phyloP scores from a whole-genome alignment of 2,329 filamentous ascomycete genomes.

The Emmonsiellopsis sp. region DNA sequence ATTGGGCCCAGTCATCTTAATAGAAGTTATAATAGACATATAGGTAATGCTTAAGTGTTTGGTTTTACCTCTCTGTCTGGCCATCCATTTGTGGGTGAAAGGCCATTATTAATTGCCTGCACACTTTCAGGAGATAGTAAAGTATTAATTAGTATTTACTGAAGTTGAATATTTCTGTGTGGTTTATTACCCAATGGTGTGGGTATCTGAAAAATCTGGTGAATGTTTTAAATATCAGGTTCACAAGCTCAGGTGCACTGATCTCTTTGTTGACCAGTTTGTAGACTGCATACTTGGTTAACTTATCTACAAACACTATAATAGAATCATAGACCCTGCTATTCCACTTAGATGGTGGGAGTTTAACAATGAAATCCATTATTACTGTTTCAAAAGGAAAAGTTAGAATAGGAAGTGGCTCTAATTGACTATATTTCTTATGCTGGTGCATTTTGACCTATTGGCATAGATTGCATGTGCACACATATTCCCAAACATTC shows the following conservation, averaged over 20 bases:
- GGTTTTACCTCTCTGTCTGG: slow-evolving; percentile 5
- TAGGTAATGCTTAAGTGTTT: slow-evolving; percentile 8
- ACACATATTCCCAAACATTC: background rate
- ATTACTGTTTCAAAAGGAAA: background rate
- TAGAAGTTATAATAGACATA: slow-evolving; percentile 8
- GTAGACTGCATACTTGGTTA: background rate
- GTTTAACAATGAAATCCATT: background rate
- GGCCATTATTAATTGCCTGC: background rate
- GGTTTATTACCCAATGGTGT: too few species aligned
- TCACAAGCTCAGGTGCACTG: background rate
- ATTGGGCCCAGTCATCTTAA: slow-evolving; percentile 11
- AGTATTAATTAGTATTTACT: background rate
- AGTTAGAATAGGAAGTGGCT: background rate
- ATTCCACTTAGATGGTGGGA: background rate
- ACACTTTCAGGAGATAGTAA: background rate
- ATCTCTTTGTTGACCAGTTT: background rate
- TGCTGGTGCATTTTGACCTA: background rate
- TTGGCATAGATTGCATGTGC: background rate
- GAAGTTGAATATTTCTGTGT: too few species aligned
- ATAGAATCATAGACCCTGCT: background rate
- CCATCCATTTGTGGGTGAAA: background rate
- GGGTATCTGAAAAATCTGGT: too few species aligned
- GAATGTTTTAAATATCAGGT: background rate
- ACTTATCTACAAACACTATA: background rate
- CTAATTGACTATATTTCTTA: background rate